A percentile compares a stretch with the other conserved stretches of the same genome.
Evolutionary conservation across 352 stramenopile species (phyloP).

Genomic region (Blastocystis hominis): DNA sequence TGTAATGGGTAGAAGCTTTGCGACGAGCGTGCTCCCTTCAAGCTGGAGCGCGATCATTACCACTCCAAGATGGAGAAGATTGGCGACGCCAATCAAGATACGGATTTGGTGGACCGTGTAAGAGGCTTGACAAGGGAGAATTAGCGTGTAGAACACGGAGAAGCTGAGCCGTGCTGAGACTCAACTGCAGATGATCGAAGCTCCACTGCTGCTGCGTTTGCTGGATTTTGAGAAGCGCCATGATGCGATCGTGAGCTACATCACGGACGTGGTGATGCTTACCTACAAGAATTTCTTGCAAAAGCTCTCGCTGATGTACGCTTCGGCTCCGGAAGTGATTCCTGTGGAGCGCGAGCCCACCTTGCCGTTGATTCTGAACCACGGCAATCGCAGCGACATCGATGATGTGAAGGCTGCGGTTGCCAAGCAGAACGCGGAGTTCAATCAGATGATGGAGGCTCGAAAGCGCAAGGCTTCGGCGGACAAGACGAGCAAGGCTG

Average conservation of each 20-base stretch:
- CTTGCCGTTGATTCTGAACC: slow-evolving; percentile 39
- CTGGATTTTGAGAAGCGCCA: slow-evolving; percentile 28
- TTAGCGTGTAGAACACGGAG: slow-evolving; percentile 18
- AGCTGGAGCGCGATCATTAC: slow-evolving; percentile 50
- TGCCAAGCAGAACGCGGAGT: slow-evolving; percentile 9
- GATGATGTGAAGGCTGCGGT: slow-evolving; percentile 27
- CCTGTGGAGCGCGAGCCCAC: not conserved
- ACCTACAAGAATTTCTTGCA: slow-evolving; percentile 16
- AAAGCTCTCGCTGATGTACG: not conserved
- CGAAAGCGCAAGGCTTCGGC: not conserved
- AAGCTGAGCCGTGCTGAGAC: slow-evolving; percentile 31
- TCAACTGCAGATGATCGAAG: slow-evolving; percentile 48
- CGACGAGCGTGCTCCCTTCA: slow-evolving; percentile 28
- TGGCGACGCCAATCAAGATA: not conserved
- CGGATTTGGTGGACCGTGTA: not conserved
- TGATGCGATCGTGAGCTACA: slow-evolving; percentile 33
- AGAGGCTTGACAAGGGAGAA: not conserved
- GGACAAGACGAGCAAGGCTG: not conserved
- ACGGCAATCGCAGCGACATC: slow-evolving; percentile 7
- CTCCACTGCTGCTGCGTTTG: slow-evolving; percentile 28
- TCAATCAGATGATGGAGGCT: not conserved
- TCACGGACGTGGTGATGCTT: not conserved
- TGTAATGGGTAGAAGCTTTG: slow-evolving; percentile 1
- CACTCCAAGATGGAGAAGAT: slow-evolving; percentile 51
- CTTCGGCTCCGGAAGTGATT: not conserved